Evolutionary conservation across 352 stramenopile species (phyloP), one percentile per base, ranked within the genome.

Genomic region (Globisporangium paroecandrum): DNA sequence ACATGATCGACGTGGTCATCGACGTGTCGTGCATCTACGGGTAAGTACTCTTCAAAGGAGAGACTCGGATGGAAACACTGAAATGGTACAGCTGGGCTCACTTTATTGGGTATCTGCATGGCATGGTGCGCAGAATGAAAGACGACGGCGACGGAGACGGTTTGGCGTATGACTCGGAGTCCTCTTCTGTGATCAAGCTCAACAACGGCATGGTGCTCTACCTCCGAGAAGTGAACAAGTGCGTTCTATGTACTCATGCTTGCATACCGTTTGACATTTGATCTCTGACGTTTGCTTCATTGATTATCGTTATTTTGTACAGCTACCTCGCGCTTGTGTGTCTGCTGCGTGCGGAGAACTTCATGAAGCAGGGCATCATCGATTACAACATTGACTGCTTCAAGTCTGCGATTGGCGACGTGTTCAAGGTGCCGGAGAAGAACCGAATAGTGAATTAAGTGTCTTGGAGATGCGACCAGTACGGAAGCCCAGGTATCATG

Each of bases 1-100:
- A 99, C 75, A 99, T 99, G 97, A 99, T 99, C 71, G 98, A 99
- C 82, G 96, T 99, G 10, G 97, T 99, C 56, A 96, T 99, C 58
- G 98, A 99, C 77, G 96, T 99, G 0, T 99, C 96, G 55, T 99
- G 97, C 72, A 99, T 99, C 71, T 99, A 99, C 75, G 97, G 97
- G 65, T 70, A 13, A 27, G 57, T 32, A 22, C 13, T 9, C 10
- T 43, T 38, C 9, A 0, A 36, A 15, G 13, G 8, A 18, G 9
- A 20, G 27, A 13, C 6, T 34, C 9, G 77, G 89, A 73, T 53
- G 66, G 68, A 29, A 27, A 32, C 41, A 29, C 15, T 60, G 18
- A 43, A 59, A 5, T 6, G 2, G 20, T 54, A 12, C 20, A 61
- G 8, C 51, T 12, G 1, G 36, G 38, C 22, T 55, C 24, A 38